Evolutionary conservation across 1,284 basidiomycete genomes (phyloP).

Genomic region (Bjerkandera adusta): DNA sequence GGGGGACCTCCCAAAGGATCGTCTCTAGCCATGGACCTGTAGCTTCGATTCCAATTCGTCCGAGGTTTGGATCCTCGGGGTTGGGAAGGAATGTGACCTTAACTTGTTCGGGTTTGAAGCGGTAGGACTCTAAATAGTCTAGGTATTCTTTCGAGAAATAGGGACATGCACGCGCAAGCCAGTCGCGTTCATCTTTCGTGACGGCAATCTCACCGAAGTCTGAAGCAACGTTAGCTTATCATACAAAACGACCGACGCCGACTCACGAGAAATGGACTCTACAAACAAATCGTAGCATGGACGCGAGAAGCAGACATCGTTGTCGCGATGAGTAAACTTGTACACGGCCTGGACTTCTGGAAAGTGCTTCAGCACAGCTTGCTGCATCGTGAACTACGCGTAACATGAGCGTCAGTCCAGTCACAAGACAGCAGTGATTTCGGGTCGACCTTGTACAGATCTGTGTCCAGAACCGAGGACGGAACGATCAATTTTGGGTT

Average conservation of each 20-base stretch:
- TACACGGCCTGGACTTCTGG: constrained; percentile 69
- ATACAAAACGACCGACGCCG: background rate
- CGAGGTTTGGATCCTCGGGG: constrained; percentile 49
- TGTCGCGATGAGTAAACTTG: constrained; percentile 85
- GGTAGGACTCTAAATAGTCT: constrained; percentile 70
- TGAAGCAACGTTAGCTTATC: constrained; percentile 28
- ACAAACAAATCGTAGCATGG: constrained; percentile 68
- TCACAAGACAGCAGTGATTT: background rate
- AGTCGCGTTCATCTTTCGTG: constrained; percentile 61
- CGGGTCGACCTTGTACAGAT: constrained; percentile 93
- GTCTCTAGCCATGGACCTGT: constrained; percentile 85
- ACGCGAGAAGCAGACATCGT: constrained; percentile 69
- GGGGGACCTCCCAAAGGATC: constrained; percentile 95
- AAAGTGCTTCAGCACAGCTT: constrained; percentile 85
- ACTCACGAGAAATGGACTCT: constrained; percentile 66
- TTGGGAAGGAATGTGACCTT: constrained; percentile 62
- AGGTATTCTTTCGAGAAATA: constrained; percentile 79
- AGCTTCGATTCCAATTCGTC: constrained; percentile 74
- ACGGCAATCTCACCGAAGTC: constrained; percentile 69
- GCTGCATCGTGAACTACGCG: constrained; percentile 92
- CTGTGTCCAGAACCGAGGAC: constrained; percentile 86
- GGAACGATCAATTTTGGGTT: constrained; percentile 29
- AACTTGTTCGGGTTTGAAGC: constrained; percentile 84
- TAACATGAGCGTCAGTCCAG: constrained; percentile 7
- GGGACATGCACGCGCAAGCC: constrained; percentile 72